Evolutionary conservation across 441 rosid genomes (phyloP), one percentile per base, ranked within the genome.

Genomic region (Erysimum pusillum): DNA sequence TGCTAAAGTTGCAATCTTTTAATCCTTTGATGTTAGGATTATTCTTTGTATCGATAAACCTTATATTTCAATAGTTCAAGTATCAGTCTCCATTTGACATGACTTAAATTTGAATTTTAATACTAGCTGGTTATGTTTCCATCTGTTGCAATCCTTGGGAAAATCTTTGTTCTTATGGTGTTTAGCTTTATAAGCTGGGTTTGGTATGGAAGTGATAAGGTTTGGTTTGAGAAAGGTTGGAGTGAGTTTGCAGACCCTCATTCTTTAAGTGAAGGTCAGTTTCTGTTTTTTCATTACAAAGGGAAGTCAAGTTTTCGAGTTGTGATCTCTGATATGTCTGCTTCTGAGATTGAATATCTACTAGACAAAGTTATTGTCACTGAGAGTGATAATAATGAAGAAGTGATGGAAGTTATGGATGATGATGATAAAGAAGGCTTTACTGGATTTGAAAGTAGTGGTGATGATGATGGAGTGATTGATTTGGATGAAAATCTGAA

Each of bases 211-310:
- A 22, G 73, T 53, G 77, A 77, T 12, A 68, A 80, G 64, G 68
- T 83, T 70, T 86, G 88, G 94, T 65, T 87, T 1, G 84, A 77
- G 2, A 41, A 62, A 22, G 93, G 91, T 15, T 89, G 87, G 91
- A 58, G 75, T 61, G 83, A 78, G 45, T 85, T 86, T 62, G 74
- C 79, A 5, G 76, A 85, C 12, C 69, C 67, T 75, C 81, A 80
- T 78, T 82, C 80, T 42, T 57, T 85, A 15, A 36, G n/a, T 2
- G 54, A 49, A 60, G 86, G 87, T 9, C 71, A 76, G 2, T 57
- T 87, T 35, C 73, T 86, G 52, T 41, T 75, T 7, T 86, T 88
- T 58, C 72, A 81, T 67, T 86, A 77, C 39, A 31, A 82, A 44
- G 82, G 82, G 22, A 49, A 70, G 32, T 71, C 78, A 0, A 8